These are phyloP conservation scores for Linum usitatissimum DNA, from an alignment of 345 rosid species.

Conservation along the genomic window DNA sequence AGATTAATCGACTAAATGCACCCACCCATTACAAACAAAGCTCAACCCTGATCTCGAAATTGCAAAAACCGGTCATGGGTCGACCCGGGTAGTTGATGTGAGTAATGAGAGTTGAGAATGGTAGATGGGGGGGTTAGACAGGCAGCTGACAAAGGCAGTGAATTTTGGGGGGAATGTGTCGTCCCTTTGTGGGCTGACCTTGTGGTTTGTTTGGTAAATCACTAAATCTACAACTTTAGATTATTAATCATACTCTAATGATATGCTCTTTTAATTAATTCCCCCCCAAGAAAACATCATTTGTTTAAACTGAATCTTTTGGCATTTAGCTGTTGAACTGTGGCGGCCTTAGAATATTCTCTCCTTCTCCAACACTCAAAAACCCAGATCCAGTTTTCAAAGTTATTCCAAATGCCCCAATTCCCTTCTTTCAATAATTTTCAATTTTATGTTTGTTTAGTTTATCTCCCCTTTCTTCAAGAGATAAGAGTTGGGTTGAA, in stretches of 20 bases:
- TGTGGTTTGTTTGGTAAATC: neutral
- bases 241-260: conserved; percentile 91
- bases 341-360: conserved; percentile 91
- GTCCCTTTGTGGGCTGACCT: conserved; percentile 92
- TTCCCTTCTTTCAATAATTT: neutral
- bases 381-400: neutral
- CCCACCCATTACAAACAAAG: too few relatives aligned
- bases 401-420: neutral
- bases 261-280: conserved; percentile 43
- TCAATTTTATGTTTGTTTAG: too few relatives aligned
- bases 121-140: conserved; percentile 24
- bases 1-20: too few relatives aligned
- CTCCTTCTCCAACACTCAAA: conserved; percentile 39
- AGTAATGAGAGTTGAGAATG: too few relatives aligned
- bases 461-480: too few relatives aligned
- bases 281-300: neutral
- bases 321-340: conserved; percentile 80
- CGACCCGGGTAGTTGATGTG: neutral
- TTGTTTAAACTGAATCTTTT: conserved; percentile 40
- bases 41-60: too few relatives aligned
- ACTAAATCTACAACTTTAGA: neutral
- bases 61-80: too few relatives aligned
- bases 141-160: conserved; percentile 81
- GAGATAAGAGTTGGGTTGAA: too few relatives aligned
- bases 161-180: conserved; percentile 70